Evolutionary conservation across 352 stramenopile species (phyloP).

Genomic region (Pythium plurisporium): DNA sequence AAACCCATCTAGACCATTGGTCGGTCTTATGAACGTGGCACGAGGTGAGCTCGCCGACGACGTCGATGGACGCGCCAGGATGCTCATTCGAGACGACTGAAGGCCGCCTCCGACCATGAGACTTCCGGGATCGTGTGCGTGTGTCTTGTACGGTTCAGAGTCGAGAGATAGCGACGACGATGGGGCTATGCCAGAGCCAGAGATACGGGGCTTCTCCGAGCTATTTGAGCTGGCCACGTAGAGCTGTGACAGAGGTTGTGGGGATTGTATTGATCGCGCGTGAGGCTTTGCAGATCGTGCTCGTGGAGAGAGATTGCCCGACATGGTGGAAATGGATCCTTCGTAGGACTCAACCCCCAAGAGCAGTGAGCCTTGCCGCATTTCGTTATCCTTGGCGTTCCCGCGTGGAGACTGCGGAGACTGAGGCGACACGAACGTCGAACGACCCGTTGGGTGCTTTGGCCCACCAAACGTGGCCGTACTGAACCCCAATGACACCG

Average conservation of each 20-base stretch:
- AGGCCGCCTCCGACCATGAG: background rate
- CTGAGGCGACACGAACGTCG: background rate
- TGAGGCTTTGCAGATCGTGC: background rate
- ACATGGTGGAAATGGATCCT: background rate
- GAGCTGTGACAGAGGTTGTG: background rate
- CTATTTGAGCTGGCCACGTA: background rate
- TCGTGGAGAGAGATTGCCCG: conserved; percentile 1
- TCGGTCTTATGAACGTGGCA: background rate
- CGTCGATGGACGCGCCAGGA: conserved; percentile 3
- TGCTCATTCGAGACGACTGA: conserved; percentile 8
- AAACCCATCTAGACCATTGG: background rate
- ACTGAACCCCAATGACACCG: background rate
- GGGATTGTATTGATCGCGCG: background rate
- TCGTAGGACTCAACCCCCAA: background rate
- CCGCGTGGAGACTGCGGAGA: background rate
- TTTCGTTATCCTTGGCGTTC: conserved; percentile 10
- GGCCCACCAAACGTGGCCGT: background rate
- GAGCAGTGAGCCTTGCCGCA: background rate
- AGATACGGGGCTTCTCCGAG: background rate
- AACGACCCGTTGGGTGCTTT: background rate
- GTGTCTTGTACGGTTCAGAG: background rate
- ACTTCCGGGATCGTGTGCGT: background rate
- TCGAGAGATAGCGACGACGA: background rate
- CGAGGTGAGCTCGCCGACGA: background rate
- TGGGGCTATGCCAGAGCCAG: background rate